Conservation (phyloP, 2,329 filamentous ascomycete genomes). For the Rosellinia necatrix region DNA sequence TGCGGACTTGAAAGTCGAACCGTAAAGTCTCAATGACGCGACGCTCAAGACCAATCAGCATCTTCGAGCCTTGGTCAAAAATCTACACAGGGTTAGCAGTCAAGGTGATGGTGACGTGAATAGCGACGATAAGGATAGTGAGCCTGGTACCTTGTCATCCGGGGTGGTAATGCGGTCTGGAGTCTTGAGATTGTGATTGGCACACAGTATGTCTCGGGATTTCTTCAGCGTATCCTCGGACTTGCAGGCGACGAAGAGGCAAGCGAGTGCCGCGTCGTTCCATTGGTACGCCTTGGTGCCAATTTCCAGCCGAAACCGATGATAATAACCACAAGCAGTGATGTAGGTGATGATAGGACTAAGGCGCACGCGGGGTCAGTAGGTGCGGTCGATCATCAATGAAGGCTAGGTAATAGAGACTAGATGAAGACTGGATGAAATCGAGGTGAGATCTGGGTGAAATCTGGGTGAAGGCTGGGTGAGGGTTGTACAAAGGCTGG, state of each 20-base stretch:
- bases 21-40: constrained; percentile 90
- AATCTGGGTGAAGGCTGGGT: not conserved
- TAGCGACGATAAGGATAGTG: constrained; percentile 34
- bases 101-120: too few species aligned
- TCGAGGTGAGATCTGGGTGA: not conserved
- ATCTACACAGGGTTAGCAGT: constrained; percentile 53
- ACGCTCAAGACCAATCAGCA: constrained; percentile 87
- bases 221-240: constrained; percentile 98
- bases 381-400: too few species aligned
- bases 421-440: not conserved
- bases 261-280: constrained; percentile 83
- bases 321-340: constrained; percentile 89
- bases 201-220: constrained; percentile 88
- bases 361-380: constrained; percentile 21
- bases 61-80: constrained; percentile 78
- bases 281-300: constrained; percentile 85
- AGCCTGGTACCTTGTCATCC: constrained; percentile 83
- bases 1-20: constrained; percentile 90
- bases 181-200: constrained; percentile 82
- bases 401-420: too few species aligned
- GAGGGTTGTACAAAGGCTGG: too few species aligned
- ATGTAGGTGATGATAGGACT: constrained; percentile 91
- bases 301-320: constrained; percentile 87
- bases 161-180: constrained; percentile 70
- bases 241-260: constrained; percentile 92